Conservation (phyloP, 805 yeast species). For the Yarrowia osloensis region DNA sequence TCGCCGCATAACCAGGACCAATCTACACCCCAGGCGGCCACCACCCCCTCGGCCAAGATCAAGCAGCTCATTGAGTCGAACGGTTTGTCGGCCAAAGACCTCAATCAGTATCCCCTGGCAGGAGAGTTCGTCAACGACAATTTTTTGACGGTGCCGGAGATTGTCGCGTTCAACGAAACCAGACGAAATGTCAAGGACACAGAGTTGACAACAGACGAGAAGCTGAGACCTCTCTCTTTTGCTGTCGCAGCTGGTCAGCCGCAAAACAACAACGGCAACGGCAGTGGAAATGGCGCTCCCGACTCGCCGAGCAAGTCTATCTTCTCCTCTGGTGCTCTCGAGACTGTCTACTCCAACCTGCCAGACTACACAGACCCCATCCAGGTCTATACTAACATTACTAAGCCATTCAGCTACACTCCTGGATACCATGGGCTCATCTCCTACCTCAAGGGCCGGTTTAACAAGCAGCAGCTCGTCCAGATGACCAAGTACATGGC, state of each 20-base stretch:
- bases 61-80: slow-evolving; percentile 17
- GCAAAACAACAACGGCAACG: not conserved
- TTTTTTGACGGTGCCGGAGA: slow-evolving; percentile 9
- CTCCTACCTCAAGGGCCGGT: slow-evolving; percentile 69
- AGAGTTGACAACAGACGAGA: slow-evolving; percentile 7
- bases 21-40: slow-evolving; percentile 2
- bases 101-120: not conserved
- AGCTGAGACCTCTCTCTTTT: not conserved
- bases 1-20: slow-evolving; percentile 25
- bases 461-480: slow-evolving; percentile 67
- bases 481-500: slow-evolving; percentile 88
- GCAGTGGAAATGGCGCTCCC: slow-evolving; percentile 27
- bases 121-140: slow-evolving; percentile 5
- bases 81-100: slow-evolving; percentile 8
- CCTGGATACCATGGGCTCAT: slow-evolving; percentile 85
- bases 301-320: slow-evolving; percentile 11
- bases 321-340: slow-evolving; percentile 12
- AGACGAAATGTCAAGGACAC: slow-evolving; percentile 3
- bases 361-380: slow-evolving; percentile 28
- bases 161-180: slow-evolving; percentile 1
- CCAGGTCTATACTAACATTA: slow-evolving; percentile 65
- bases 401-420: slow-evolving; percentile 81
- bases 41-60: slow-evolving; percentile 15
- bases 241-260: slow-evolving; percentile 11
- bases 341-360: slow-evolving; percentile 14